Conservation (phyloP, 1,284 basidiomycete species). For the Thecaphora thlaspeos region DNA sequence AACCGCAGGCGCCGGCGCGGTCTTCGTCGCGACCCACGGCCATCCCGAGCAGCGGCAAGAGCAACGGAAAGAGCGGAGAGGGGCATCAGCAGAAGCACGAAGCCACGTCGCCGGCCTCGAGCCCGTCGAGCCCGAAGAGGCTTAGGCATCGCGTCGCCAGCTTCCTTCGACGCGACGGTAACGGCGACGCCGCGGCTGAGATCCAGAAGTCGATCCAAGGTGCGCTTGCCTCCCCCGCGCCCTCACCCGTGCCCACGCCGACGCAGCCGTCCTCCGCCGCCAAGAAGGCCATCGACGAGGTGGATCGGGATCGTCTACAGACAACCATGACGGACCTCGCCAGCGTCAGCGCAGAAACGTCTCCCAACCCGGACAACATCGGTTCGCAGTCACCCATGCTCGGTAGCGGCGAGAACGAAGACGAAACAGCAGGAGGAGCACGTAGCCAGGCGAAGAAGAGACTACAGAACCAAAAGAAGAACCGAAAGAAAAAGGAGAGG, state of each 20-base stretch:
- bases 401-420: no score
- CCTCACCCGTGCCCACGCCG: neutral
- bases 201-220: no score
- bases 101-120: neutral
- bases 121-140: neutral
- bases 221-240: no score
- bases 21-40: neutral
- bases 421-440: neutral
- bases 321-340: conserved; percentile 4
- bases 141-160: neutral
- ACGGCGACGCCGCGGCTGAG: neutral
- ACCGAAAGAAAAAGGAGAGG: conserved; percentile 29
- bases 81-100: neutral
- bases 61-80: neutral
- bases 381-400: no score
- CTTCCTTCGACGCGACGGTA: neutral
- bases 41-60: neutral
- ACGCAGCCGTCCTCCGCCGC: neutral
- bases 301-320: no score
- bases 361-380: no score
- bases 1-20: no score
- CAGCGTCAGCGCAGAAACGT: conserved; percentile 10
- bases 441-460: conserved; percentile 23
- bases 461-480: conserved; percentile 31
- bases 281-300: no score